These are phyloP conservation scores for Bolboschoenoplectus hybrid DNA, from an alignment of 202 grass and related monocot genomes.

Conservation along the genomic window DNA sequence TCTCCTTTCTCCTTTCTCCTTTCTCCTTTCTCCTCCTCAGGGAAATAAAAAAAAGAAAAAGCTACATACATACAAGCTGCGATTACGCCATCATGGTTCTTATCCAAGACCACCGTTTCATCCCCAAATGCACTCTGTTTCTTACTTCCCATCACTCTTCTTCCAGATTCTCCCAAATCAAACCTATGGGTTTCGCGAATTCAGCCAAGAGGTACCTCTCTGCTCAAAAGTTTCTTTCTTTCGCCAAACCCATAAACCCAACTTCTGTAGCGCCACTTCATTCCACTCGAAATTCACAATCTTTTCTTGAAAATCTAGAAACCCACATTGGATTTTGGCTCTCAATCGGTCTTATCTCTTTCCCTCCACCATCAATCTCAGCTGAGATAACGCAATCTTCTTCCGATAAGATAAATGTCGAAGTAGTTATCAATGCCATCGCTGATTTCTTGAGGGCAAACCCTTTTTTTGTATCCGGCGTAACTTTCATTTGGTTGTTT, in stretches of 20 bases:
- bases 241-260: not conserved
- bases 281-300: constrained; percentile 12
- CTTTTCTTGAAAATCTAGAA: not conserved
- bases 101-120: constrained; percentile 41
- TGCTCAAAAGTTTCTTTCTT: constrained; percentile 13
- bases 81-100: constrained; percentile 31
- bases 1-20: not conserved
- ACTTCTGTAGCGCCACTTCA: not conserved
- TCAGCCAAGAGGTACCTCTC: constrained; percentile 20
- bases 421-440: constrained; percentile 65
- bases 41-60: not conserved
- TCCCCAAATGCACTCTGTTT: constrained; percentile 34
- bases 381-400: constrained; percentile 42
- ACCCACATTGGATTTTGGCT: constrained; percentile 40
- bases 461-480: constrained; percentile 78
- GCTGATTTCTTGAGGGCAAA: constrained; percentile 91
- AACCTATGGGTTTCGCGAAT: constrained; percentile 7
- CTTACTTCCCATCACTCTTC: not conserved
- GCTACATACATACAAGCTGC: not conserved
- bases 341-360: constrained; percentile 34
- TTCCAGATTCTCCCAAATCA: constrained; percentile 27
- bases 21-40: not conserved
- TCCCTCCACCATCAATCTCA: constrained; percentile 49
- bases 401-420: constrained; percentile 73
- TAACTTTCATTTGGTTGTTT: constrained; percentile 81